Conservation (phyloP, 1,139 yeast genomes). For the Debaryomycetaceae sp. region DNA sequence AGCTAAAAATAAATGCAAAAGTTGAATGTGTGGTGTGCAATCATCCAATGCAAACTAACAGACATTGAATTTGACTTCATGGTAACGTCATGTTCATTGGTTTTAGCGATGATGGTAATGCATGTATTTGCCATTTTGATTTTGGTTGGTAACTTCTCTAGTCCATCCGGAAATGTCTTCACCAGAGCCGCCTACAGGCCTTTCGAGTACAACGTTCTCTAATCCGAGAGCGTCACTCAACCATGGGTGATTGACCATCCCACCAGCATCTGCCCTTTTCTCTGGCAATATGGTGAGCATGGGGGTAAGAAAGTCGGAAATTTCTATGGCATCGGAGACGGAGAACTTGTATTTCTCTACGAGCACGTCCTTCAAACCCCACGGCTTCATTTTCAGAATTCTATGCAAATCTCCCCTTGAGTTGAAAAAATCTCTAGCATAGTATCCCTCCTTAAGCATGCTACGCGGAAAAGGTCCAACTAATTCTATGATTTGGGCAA, state of each 20-base stretch:
- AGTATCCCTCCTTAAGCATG: conserved; percentile 42
- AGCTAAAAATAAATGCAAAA: too few relatives aligned
- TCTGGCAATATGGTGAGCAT: conserved; percentile 72
- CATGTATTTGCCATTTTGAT: conserved; percentile 5
- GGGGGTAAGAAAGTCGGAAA: conserved; percentile 64
- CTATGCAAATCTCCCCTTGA: conserved; percentile 55
- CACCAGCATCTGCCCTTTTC: conserved; percentile 76
- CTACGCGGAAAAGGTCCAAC: conserved; percentile 43
- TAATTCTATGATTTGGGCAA: conserved; percentile 47
- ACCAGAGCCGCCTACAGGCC: conserved; percentile 63
- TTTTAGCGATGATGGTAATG: conserved; percentile 4
- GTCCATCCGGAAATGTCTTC: conserved; percentile 80
- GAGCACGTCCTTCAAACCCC: conserved; percentile 47
- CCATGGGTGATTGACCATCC: conserved; percentile 79
- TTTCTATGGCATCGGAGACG: conserved; percentile 49
- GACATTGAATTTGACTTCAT: too few relatives aligned
- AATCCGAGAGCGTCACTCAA: conserved; percentile 59
- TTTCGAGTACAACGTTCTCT: conserved; percentile 51
- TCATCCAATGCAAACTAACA: too few relatives aligned
- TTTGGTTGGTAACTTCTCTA: conserved; percentile 24
- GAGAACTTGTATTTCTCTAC: conserved; percentile 61
- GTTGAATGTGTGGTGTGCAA: too few relatives aligned
- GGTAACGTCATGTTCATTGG: not conserved
- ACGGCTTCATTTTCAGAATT: conserved; percentile 50
- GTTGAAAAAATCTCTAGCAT: conserved; percentile 43